Conservation (phyloP, 768 basidiomycete genomes). For the Amyloporia xantha region DNA sequence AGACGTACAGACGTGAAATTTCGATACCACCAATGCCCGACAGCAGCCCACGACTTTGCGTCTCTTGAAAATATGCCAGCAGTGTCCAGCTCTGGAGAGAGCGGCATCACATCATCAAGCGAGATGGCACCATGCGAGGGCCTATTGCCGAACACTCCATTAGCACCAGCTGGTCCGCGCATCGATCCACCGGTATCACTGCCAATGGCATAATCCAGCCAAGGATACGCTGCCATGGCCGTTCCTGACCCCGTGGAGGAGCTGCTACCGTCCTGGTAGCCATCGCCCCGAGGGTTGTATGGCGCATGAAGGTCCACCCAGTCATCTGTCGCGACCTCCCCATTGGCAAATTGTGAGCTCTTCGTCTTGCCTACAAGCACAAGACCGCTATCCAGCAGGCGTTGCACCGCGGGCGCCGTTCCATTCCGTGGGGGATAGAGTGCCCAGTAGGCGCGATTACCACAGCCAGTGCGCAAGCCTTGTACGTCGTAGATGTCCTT, state of each 20-base stretch:
- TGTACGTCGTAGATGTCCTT: slow-evolving; percentile 40
- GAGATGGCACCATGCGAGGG: slow-evolving; percentile 24
- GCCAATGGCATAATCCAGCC: slow-evolving; percentile 25
- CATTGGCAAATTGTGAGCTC: slow-evolving; percentile 47
- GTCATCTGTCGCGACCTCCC: slow-evolving; percentile 28
- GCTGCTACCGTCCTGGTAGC: slow-evolving; percentile 26
- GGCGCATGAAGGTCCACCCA: slow-evolving; percentile 28
- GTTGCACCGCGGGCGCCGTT: slow-evolving; percentile 38
- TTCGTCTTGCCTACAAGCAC: slow-evolving; percentile 49
- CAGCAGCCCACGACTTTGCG: slow-evolving; percentile 20
- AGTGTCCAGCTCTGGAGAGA: slow-evolving; percentile 23
- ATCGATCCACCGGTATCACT: slow-evolving; percentile 28
- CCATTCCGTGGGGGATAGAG: slow-evolving; percentile 29
- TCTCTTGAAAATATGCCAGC: slow-evolving; percentile 25
- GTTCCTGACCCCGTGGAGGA: slow-evolving; percentile 24
- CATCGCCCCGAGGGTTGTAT: slow-evolving; percentile 26
- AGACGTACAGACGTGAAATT: slow-evolving; percentile 21
- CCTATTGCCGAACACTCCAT: slow-evolving; percentile 24
- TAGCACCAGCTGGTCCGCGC: slow-evolving; percentile 25
- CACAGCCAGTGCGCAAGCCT: slow-evolving; percentile 31
- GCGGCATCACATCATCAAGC: slow-evolving; percentile 25
- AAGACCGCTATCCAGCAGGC: slow-evolving; percentile 41
- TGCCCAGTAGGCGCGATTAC: slow-evolving; percentile 30
- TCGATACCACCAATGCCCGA: slow-evolving; percentile 25
- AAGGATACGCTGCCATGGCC: slow-evolving; percentile 20